A percentile compares a stretch with the other conserved stretches of the same genome.
Evolutionary conservation across 495 filamentous ascomycete genomes (phyloP).

Genomic region (Sporormia fimetaria): DNA sequence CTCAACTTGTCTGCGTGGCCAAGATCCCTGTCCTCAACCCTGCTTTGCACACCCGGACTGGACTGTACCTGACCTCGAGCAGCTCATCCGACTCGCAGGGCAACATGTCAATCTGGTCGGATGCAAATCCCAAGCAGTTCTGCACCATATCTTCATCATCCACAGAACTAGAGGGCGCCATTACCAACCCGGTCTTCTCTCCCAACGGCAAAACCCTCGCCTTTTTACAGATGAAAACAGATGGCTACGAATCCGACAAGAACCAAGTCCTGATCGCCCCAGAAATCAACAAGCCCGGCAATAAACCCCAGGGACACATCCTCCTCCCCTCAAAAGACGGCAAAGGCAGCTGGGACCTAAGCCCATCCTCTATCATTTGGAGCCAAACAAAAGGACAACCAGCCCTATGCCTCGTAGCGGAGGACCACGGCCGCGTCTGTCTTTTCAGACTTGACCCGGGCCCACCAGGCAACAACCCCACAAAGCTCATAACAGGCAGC

Average conservation of each 20-base stretch:
- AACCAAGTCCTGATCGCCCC: slow-evolving; percentile 57
- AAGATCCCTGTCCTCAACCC: slow-evolving; percentile 70
- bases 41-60: slow-evolving; percentile 70
- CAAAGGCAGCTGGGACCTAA: slow-evolving; percentile 26
- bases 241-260: slow-evolving; percentile 85
- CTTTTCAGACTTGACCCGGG: slow-evolving; percentile 13
- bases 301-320: too few species aligned
- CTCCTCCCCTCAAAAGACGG: slow-evolving; percentile 28
- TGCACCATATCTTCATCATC: background rate
- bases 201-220: slow-evolving; percentile 60
- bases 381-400: slow-evolving; percentile 18
- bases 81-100: slow-evolving; percentile 43
- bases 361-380: slow-evolving; percentile 26
- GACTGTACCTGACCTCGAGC: slow-evolving; percentile 61
- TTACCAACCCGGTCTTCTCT: slow-evolving; percentile 62
- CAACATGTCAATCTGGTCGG: background rate
- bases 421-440: slow-evolving; percentile 24
- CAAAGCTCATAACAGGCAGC: slow-evolving; percentile 15
- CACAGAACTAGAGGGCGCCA: slow-evolving; percentile 15
- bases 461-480: slow-evolving; percentile 1
- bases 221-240: slow-evolving; percentile 52
- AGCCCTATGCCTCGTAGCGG: slow-evolving; percentile 22
- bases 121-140: background rate
- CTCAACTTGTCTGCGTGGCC: slow-evolving; percentile 65
- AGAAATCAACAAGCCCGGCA: slow-evolving; percentile 42